phyloP scores from a whole-genome alignment of 2,329 filamentous ascomycete species.

The Knoxdaviesia capensis region DNA sequence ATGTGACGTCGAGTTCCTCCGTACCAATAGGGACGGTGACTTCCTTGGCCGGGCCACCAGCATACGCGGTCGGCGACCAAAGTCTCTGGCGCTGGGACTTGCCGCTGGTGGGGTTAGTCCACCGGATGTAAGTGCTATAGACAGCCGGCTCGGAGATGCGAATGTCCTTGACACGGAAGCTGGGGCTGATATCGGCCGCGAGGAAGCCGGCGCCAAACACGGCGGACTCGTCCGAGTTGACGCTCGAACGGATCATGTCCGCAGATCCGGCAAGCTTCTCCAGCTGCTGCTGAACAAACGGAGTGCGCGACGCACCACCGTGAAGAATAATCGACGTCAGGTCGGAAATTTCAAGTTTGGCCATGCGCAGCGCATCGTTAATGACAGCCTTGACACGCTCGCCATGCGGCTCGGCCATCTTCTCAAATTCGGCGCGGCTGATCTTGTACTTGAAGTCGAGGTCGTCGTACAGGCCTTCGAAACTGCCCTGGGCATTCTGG shows the following conservation, averaged over 20 bases:
- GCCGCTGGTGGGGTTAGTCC: slow-evolving; percentile 38
- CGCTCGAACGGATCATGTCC: slow-evolving; percentile 75
- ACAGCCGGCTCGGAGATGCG: slow-evolving; percentile 55
- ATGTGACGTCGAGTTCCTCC: slow-evolving; percentile 60
- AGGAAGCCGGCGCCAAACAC: slow-evolving; percentile 93
- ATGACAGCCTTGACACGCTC: slow-evolving; percentile 50
- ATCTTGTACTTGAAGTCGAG: slow-evolving; percentile 89
- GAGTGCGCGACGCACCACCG: slow-evolving; percentile 74
- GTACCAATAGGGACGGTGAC: slow-evolving; percentile 56
- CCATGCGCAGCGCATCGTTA: slow-evolving; percentile 51
- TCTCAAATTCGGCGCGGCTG: slow-evolving; percentile 60
- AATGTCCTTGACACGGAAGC: slow-evolving; percentile 97
- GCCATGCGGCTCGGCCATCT: slow-evolving; percentile 47
- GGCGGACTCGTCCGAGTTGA: slow-evolving; percentile 92
- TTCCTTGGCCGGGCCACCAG: slow-evolving; percentile 62
- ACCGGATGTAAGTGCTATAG: slow-evolving; percentile 60
- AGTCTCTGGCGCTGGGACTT: slow-evolving; percentile 64
- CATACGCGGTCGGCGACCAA: slow-evolving; percentile 57
- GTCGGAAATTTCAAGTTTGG: slow-evolving; percentile 53
- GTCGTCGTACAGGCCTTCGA: slow-evolving; percentile 82
- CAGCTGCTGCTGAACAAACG: slow-evolving; percentile 80
- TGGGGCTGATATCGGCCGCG: slow-evolving; percentile 76
- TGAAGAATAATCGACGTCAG: slow-evolving; percentile 85
- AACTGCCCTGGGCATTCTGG: slow-evolving; percentile 55
- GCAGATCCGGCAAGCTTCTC: slow-evolving; percentile 52